phyloP scores from a whole-genome alignment of 2,329 filamentous ascomycete species.

The Pezicula rhizophila region DNA sequence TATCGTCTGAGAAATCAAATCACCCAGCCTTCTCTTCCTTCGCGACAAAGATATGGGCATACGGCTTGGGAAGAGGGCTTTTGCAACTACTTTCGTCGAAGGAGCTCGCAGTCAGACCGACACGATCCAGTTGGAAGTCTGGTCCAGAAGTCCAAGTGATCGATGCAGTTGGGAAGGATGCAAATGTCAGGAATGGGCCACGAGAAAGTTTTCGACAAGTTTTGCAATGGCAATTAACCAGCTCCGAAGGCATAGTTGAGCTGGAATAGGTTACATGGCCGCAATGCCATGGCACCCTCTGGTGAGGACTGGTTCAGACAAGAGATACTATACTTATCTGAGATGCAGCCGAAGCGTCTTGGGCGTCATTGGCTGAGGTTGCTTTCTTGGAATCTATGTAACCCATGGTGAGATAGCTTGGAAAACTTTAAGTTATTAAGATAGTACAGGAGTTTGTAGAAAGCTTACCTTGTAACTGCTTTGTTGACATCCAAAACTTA shows the following conservation, averaged over 20 bases:
- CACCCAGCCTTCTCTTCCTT: constrained; percentile 32
- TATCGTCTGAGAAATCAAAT: constrained; percentile 33
- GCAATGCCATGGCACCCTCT: constrained; percentile 41
- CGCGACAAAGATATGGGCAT: constrained; percentile 37
- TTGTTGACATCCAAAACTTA: too few relatives aligned
- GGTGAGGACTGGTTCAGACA: constrained; percentile 20
- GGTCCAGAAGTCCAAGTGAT: constrained; percentile 29
- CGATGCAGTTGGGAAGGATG: constrained; percentile 27
- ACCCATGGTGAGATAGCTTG: not conserved
- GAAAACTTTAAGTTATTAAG: too few relatives aligned
- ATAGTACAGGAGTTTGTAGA: too few relatives aligned
- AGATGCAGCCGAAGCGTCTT: too few relatives aligned
- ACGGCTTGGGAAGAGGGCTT: constrained; percentile 24
- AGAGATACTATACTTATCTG: too few relatives aligned
- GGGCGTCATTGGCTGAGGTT: not conserved
- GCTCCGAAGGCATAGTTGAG: constrained; percentile 27
- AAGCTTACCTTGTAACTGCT: too few relatives aligned
- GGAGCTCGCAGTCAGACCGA: constrained; percentile 33
- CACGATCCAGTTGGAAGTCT: constrained; percentile 25
- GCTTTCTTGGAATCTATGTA: not conserved
- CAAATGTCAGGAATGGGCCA: constrained; percentile 37
- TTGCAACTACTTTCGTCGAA: constrained; percentile 34
- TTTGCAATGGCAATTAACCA: constrained; percentile 41
- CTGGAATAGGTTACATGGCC: constrained; percentile 35
- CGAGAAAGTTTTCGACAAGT: constrained; percentile 43